phyloP scores from a whole-genome alignment of 495 filamentous ascomycete species.

The Podospora pseudopauciseta region DNA sequence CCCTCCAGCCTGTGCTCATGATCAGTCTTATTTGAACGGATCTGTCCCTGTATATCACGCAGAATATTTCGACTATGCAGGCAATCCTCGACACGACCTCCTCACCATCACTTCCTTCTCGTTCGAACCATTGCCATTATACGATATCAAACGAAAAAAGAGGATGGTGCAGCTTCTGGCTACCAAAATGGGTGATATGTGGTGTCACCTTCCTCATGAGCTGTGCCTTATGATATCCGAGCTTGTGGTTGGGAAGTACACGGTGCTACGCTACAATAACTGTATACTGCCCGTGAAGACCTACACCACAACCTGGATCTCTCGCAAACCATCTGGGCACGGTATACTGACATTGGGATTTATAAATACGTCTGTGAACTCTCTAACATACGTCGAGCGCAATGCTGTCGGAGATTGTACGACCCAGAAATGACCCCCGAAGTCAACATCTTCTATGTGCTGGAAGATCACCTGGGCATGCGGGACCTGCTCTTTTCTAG shows the following conservation, averaged over 20 bases:
- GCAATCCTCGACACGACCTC: neutral
- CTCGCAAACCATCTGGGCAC: neutral
- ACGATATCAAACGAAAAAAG: neutral
- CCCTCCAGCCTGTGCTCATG: neutral
- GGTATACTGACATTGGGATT: neutral
- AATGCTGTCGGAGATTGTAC: neutral
- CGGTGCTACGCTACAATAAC: neutral
- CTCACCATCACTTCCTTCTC: neutral
- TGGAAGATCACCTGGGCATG: slow-evolving; percentile 9
- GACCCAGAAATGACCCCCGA: neutral
- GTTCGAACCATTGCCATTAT: neutral
- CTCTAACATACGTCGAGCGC: neutral
- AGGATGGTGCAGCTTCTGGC: neutral
- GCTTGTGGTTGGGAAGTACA: neutral
- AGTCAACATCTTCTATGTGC: neutral
- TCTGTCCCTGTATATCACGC: neutral
- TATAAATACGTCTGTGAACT: neutral
- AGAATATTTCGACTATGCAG: neutral
- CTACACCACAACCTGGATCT: neutral
- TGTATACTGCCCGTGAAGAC: neutral
- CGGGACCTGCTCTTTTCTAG: slow-evolving; percentile 3
- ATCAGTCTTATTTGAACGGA: neutral
- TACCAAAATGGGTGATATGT: neutral
- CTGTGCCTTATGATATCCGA: neutral
- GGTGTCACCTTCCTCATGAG: neutral